phyloP scores from a whole-genome alignment of 768 basidiomycete genomes.

The Dendrothele bispora region DNA sequence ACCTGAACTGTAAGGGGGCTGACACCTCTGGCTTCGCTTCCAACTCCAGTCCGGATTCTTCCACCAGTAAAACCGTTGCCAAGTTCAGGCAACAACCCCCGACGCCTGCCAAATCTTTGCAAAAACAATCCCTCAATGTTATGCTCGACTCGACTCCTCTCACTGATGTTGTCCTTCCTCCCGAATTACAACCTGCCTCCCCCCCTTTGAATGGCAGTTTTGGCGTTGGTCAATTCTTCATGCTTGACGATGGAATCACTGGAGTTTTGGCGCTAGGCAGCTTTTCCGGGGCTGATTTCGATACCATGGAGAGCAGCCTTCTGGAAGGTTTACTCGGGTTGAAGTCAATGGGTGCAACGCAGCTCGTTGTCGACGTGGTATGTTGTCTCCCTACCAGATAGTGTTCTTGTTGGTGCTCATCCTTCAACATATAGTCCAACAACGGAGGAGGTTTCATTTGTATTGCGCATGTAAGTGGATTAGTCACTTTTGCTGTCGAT shows the following conservation, averaged over 20 bases:
- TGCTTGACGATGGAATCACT: constrained; percentile 51
- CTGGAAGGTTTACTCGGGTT: constrained; percentile 46
- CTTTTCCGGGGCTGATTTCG: constrained; percentile 48
- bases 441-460: constrained; percentile 61
- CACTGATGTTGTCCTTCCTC: constrained; percentile 31
- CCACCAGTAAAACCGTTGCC: constrained; percentile 2
- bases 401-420: constrained; percentile 1
- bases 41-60: neutral
- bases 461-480: constrained; percentile 58
- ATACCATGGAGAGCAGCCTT: constrained; percentile 39
- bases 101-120: neutral
- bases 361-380: constrained; percentile 60
- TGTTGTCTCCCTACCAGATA: constrained; percentile 14
- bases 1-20: constrained; percentile 33
- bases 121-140: constrained; percentile 27
- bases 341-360: constrained; percentile 46
- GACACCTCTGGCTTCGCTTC: constrained; percentile 34
- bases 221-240: constrained; percentile 54
- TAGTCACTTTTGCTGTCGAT: neutral
- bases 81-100: constrained; percentile 21
- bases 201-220: constrained; percentile 42
- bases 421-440: constrained; percentile 33
- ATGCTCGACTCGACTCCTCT: constrained; percentile 27
- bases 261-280: constrained; percentile 60
- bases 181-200: constrained; percentile 33